Conservation (phyloP, 2,329 filamentous ascomycete species). For the Talaromyces sp. region DNA sequence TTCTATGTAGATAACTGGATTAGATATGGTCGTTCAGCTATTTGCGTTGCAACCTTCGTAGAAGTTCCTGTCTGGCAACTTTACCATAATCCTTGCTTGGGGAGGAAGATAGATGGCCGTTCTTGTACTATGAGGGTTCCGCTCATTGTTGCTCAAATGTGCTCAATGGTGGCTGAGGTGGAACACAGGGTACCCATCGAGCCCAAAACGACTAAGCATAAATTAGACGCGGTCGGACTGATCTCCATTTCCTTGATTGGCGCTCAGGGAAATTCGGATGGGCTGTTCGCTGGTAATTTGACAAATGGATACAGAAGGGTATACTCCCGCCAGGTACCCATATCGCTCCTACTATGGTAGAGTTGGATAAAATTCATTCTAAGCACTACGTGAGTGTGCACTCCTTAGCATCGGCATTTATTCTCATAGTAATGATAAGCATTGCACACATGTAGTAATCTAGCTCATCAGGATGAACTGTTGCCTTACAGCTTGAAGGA, state of each 20-base stretch:
- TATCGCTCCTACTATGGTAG: background rate
- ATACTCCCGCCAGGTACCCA: background rate
- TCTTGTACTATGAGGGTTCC: background rate
- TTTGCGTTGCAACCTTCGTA: too few relatives aligned
- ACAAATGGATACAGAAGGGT: too few relatives aligned
- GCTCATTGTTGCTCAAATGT: slow-evolving; percentile 7
- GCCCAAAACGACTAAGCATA: background rate
- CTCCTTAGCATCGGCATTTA: too few relatives aligned
- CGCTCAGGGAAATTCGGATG: too few relatives aligned
- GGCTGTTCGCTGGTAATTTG: too few relatives aligned
- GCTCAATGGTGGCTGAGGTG: background rate
- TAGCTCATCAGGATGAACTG: too few relatives aligned
- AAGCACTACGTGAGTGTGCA: too few relatives aligned
- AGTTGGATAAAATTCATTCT: background rate
- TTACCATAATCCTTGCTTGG: background rate
- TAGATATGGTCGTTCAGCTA: background rate
- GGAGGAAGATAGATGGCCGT: background rate
- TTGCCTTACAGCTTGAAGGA: slow-evolving; percentile 23
- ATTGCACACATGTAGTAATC: too few relatives aligned
- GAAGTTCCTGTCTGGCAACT: too few relatives aligned
- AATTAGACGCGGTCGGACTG: background rate
- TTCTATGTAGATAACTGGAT: background rate
- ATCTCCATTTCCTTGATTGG: background rate
- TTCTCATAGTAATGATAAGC: too few relatives aligned
- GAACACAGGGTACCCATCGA: slow-evolving; percentile 7